Base-by-base conservation (phyloP, 331 rosid genomes). In the Stylosanthes scabra region DNA sequence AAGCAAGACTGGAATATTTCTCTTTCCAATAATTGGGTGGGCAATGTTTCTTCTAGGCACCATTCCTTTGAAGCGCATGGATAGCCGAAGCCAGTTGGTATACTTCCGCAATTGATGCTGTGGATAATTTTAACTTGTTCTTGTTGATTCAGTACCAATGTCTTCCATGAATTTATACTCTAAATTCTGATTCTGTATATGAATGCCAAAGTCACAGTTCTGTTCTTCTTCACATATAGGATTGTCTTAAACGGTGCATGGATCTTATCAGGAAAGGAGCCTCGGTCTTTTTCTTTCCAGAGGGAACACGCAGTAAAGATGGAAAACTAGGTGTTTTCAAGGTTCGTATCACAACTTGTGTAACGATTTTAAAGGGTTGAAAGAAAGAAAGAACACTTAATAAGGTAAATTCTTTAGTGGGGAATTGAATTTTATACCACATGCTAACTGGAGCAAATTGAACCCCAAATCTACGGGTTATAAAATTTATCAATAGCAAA, bases 1-100 rank as follows among this genome's bases (percentile, higher is more conserved):
- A 77, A 94, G 99, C 92, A 94, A 94, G 96, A 94, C 99, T 54
- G 84, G 86, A 72, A 87, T 94, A 87, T 94, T 94, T 78, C 87
- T 94, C 80, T 86, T 44, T 79, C 97, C 99, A 58, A 59, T 94
- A 67, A 84, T 94, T 73, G 99, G 99, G 28, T 94, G 99, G 99
- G 99, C 97, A 50, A 94, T 94, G 99, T 89, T 84, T 81, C 75
- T 94, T 77, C 60, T 94, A 79, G 97, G 99, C 10, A 81, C 68
- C 70, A 89, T 94, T 78, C 97, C 97, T 70, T 73, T 94, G 82
- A 91, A 83, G 86, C 97, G 99, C 75, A 83, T 87, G 91, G 99
- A 90, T 86, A 87, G 88, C 76, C 88, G 82, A 82, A 94, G 99
- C 88, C 96, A 94, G 77, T 66, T 94, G 97, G 99, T 94, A 91